Evolutionary conservation across 2,329 filamentous ascomycete genomes (phyloP).

Genomic region (Colletotrichum cereale): DNA sequence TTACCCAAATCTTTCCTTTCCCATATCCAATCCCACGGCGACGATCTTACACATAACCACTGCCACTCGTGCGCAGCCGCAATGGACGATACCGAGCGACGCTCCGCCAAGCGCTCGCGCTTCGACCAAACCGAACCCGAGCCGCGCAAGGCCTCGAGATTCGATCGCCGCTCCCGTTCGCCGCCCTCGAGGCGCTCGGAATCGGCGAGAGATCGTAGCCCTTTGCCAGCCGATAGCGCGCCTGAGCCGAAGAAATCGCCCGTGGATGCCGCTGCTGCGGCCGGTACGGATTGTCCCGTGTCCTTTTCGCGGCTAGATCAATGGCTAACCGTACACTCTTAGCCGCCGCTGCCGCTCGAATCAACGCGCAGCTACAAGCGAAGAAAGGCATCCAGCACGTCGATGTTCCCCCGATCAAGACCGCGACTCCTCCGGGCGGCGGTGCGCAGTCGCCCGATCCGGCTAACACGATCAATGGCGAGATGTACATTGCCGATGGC

Average conservation of each 20-base stretch:
- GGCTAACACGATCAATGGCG: constrained; percentile 77
- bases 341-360: constrained; percentile 90
- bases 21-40: neutral
- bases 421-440: constrained; percentile 63
- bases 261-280: constrained; percentile 80
- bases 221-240: constrained; percentile 64
- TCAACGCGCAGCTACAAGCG: constrained; percentile 85
- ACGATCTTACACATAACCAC: neutral
- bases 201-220: constrained; percentile 83
- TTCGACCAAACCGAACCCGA: constrained; percentile 94
- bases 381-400: constrained; percentile 93
- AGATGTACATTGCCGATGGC: constrained; percentile 94
- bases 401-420: constrained; percentile 85
- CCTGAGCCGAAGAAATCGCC: constrained; percentile 62
- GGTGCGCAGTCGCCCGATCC: constrained; percentile 51
- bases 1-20: constrained; percentile 21
- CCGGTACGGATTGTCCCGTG: constrained; percentile 65
- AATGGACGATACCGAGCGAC: constrained; percentile 83
- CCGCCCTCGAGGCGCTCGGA: constrained; percentile 78
- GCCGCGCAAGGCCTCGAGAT: constrained; percentile 80
- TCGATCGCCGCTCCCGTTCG: constrained; percentile 92
- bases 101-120: constrained; percentile 84
- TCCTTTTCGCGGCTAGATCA: neutral
- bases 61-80: neutral
- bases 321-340: constrained; percentile 47